Base-by-base conservation (phyloP, 371 early-diverging fungal species). In the Apophysomyces sp. region DNA sequence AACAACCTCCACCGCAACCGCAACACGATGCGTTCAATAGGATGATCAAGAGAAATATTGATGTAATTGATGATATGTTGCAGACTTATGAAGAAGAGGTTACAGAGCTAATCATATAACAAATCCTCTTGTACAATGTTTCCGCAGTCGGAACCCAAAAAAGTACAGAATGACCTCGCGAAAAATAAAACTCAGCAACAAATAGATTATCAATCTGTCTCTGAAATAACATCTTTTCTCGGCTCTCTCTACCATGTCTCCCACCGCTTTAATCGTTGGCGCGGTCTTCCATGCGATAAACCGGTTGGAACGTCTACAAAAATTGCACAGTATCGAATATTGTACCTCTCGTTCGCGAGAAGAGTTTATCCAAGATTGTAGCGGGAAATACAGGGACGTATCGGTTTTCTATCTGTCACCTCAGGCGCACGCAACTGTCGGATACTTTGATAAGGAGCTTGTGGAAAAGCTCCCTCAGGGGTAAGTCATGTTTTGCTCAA, bases 351-450 rank as follows among this genome's bases (percentile, higher is more conserved):
- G 57, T 15, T 63, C 73, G 4, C 70, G 81, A 31, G 60, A 67
- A 21, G 68, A 67, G 31, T 81, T 81, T 39, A 63, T 81, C 44
- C 49, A 67, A 13, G 77, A 78, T 27, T 81, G 78, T 44, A 18
- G 61, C 5, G 58, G 31, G 0, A 70, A 73, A 36, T 81, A 78
- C 40, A 65, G 71, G 30, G 77, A 71, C 11, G 69, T 73, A 0
- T 44, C 61, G 2, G 66, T 66, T 12, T 68, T 76, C 31, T 69
- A 65, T 37, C 55, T 67, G 2, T 65, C 71, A 27, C 63, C 67
- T 13, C 71, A 74, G 9, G 59, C 69, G n/a, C 32, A 40, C 8
- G 24, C 64, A 1, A 62, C 64, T 1, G 55, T 71, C 0, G 78
- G 78, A 11, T 52, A 55, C 0, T 74, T 76, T 59, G 68, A 81